Evolutionary conservation across 495 filamentous ascomycete genomes (phyloP).

Genomic region (Penicillium steckii): DNA sequence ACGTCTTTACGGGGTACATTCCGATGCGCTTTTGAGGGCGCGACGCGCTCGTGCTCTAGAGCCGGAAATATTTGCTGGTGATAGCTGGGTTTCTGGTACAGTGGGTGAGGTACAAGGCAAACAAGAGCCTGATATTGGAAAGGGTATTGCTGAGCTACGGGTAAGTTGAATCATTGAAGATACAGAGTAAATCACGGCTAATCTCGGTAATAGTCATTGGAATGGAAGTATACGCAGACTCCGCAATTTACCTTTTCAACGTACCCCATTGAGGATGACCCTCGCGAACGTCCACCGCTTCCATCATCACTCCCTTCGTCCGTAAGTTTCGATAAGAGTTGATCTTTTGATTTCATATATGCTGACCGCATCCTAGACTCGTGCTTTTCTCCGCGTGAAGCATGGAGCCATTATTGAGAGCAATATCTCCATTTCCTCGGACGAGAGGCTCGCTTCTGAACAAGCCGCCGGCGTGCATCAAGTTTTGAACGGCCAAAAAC

Average conservation of each 20-base stretch:
- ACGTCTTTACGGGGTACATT: slow-evolving; percentile 26
- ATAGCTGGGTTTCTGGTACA: slow-evolving; percentile 41
- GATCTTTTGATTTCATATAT: not conserved
- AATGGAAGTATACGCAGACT: slow-evolving; percentile 83
- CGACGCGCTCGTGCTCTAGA: slow-evolving; percentile 36
- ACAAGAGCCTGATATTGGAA: slow-evolving; percentile 48
- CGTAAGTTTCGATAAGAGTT: slow-evolving; percentile 21
- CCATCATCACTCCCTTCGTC: slow-evolving; percentile 39
- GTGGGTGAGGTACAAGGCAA: slow-evolving; percentile 48
- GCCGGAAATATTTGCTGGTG: slow-evolving; percentile 38
- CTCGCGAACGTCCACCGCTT: slow-evolving; percentile 47
- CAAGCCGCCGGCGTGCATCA: slow-evolving; percentile 38
- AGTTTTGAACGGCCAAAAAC: slow-evolving; percentile 34
- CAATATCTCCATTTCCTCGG: slow-evolving; percentile 40
- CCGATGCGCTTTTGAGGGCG: slow-evolving; percentile 33
- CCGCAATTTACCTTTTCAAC: slow-evolving; percentile 78
- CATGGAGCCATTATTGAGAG: slow-evolving; percentile 46
- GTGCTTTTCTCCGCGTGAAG: slow-evolving; percentile 40
- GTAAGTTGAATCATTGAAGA: slow-evolving; percentile 28
- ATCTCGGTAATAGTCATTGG: slow-evolving; percentile 49
- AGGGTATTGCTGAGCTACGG: slow-evolving; percentile 62
- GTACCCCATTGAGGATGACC: slow-evolving; percentile 52
- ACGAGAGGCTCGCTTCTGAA: slow-evolving; percentile 29
- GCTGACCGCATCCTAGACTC: slow-evolving; percentile 24
- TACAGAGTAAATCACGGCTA: not conserved